These are phyloP conservation scores for Exophiala calicioides DNA, from an alignment of 2,329 filamentous ascomycete species.

Conservation along the genomic window DNA sequence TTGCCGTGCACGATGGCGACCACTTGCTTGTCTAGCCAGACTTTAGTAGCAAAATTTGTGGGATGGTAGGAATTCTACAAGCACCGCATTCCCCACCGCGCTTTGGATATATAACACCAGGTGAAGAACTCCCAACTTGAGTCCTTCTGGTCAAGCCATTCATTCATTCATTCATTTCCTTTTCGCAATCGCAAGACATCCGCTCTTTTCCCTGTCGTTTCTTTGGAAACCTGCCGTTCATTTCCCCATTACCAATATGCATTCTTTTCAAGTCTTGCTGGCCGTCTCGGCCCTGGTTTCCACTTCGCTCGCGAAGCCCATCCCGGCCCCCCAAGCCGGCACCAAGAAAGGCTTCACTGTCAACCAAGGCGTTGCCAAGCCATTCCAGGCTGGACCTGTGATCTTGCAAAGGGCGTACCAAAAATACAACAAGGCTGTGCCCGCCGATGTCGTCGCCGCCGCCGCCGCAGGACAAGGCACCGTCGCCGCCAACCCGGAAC, in stretches of 20 bases:
- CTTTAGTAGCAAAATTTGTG: constrained; percentile 1
- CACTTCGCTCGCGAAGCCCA: constrained; percentile 22
- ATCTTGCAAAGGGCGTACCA: constrained; percentile 24
- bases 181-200: constrained; percentile 9
- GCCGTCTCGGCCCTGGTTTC: constrained; percentile 22
- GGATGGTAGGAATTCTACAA: no score
- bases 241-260: constrained; percentile 23
- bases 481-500: constrained; percentile 45
- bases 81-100: no score
- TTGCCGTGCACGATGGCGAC: constrained; percentile 5
- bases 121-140: constrained; percentile 1
- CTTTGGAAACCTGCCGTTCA: constrained; percentile 7
- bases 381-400: constrained; percentile 27
- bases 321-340: constrained; percentile 10
- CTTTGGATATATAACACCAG: constrained; percentile 26
- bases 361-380: constrained; percentile 25
- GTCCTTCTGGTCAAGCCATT: constrained; percentile 16
- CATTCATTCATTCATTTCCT: no score
- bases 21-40: constrained; percentile 4
- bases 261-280: constrained; percentile 24
- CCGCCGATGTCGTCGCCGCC: constrained; percentile 22
- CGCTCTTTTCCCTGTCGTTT: constrained; percentile 11
- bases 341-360: constrained; percentile 29
- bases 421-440: constrained; percentile 29
- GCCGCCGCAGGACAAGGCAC: constrained; percentile 23